phyloP scores from a whole-genome alignment of 108 stramenopile species.

The Tribonema minus region DNA sequence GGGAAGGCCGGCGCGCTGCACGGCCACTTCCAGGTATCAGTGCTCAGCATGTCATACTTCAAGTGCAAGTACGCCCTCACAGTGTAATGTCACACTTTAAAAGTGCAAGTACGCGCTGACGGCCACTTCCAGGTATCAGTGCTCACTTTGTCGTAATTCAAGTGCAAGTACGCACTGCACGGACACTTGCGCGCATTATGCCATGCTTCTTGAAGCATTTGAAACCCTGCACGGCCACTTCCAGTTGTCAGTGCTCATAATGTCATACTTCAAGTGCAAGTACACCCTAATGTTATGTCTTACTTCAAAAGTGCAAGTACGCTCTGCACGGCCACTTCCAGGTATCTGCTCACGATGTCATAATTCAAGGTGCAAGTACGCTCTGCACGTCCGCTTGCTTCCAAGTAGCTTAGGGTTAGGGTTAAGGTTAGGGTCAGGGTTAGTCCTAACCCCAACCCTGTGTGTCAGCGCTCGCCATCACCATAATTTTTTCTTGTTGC shows the following conservation, averaged over 20 bases:
- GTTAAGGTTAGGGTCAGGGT: no score
- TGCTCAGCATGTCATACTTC: not conserved
- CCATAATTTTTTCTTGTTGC: not conserved
- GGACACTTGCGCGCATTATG: no score
- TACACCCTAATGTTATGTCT: no score
- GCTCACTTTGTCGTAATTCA: not conserved
- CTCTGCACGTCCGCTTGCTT: no score
- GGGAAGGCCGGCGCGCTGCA: conserved; percentile 94
- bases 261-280: not conserved
- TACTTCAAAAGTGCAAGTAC: not conserved
- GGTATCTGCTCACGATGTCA: conserved; percentile 4
- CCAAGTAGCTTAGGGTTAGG: no score
- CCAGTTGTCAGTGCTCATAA: conserved; percentile 43
- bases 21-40: conserved; percentile 71
- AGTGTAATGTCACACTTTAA: no score
- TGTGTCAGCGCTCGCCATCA: no score
- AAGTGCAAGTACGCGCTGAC: conserved; percentile 32
- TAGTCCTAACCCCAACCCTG: no score
- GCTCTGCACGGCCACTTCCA: conserved; percentile 79
- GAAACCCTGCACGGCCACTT: conserved; percentile 71
- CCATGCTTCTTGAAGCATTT: no score
- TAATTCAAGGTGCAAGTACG: no score
- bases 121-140: conserved; percentile 71
- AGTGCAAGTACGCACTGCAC: no score
- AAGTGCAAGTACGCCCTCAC: conserved; percentile 32